Conservation (phyloP, 164 flowering plant species). For the Dillenia suffruticosa region DNA sequence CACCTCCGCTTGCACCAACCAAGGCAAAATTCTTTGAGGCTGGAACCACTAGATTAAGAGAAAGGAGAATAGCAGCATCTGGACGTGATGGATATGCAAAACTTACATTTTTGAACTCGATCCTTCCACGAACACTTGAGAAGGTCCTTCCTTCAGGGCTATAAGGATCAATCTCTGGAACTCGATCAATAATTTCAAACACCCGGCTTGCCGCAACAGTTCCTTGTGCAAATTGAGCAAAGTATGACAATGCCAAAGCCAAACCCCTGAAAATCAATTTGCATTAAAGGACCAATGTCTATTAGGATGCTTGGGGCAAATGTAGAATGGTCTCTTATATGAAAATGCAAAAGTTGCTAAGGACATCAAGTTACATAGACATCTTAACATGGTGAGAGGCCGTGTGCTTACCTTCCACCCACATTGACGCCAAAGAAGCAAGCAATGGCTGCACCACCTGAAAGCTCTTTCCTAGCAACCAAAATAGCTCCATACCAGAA, state of each 20-base stretch:
- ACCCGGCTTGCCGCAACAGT: constrained; percentile 73
- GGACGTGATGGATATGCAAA: constrained; percentile 81
- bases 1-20: constrained; percentile 80
- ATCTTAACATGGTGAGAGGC: constrained; percentile 3
- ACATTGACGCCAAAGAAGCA: constrained; percentile 86
- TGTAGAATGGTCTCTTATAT: too few species aligned
- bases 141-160: constrained; percentile 39
- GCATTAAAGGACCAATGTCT: not conserved
- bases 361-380: not conserved
- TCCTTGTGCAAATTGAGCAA: constrained; percentile 79
- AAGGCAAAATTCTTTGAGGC: constrained; percentile 56
- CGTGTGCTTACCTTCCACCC: constrained; percentile 55
- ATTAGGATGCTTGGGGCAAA: too few species aligned
- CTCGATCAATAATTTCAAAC: constrained; percentile 67
- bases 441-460: constrained; percentile 69
- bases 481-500: constrained; percentile 77
- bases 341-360: not conserved
- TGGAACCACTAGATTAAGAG: constrained; percentile 46
- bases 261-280: constrained; percentile 42
- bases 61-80: constrained; percentile 34
- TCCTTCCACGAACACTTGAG: constrained; percentile 43
- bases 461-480: constrained; percentile 43
- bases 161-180: constrained; percentile 79
- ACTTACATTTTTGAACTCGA: constrained; percentile 55
- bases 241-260: constrained; percentile 69